Conservation (phyloP, 345 rosid species). For the Capsella bursapastoris region DNA sequence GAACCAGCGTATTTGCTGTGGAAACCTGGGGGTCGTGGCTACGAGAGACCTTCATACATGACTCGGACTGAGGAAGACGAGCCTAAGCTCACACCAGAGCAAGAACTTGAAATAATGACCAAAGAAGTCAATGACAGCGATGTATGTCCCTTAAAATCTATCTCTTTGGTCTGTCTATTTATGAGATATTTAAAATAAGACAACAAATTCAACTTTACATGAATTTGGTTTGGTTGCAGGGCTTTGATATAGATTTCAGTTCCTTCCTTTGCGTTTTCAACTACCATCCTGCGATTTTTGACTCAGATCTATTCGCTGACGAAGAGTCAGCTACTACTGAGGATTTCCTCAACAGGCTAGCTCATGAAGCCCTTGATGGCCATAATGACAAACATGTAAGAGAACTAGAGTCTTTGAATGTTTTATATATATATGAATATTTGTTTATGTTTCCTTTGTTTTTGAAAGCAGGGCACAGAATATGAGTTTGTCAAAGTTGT, state of each 20-base stretch:
- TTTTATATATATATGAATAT: neutral
- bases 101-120: neutral
- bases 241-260: conserved; percentile 20
- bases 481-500: conserved; percentile 26
- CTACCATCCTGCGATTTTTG: conserved; percentile 8
- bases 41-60: neutral
- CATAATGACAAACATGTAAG: neutral
- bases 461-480: neutral
- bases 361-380: neutral
- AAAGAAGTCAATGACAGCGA: conserved; percentile 2
- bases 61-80: neutral
- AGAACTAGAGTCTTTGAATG: neutral
- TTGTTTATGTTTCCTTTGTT: too few relatives aligned
- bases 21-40: neutral
- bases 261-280: conserved; percentile 17
- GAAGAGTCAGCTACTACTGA: neutral
- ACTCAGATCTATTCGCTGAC: neutral
- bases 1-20: neutral
- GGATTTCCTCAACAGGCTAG: neutral
- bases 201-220: neutral
- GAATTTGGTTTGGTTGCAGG: neutral
- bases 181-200: too few relatives aligned
- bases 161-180: too few relatives aligned
- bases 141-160: neutral
- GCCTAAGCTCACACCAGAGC: neutral